A percentile compares a stretch with the other conserved stretches of the same genome.
Conservation (phyloP, 352 stramenopile species). For the Globisporangium carolinianum region DNA sequence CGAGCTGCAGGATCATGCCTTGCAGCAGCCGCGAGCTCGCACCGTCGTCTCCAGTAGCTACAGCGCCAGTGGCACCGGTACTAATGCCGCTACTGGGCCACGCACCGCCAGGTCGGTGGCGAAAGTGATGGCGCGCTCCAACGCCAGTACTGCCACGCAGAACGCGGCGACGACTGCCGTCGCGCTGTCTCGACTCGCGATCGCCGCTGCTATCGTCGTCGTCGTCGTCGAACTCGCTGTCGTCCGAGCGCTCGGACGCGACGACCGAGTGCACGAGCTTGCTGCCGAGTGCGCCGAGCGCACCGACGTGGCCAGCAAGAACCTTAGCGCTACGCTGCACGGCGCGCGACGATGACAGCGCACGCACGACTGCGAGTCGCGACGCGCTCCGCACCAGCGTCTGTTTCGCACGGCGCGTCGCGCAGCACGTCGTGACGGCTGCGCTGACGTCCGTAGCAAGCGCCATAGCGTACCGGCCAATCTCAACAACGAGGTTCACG, state of each 20-base stretch:
- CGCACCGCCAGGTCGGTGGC: too few relatives aligned
- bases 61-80: neutral
- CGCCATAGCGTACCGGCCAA: conserved; percentile 12
- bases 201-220: neutral
- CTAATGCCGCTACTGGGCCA: neutral
- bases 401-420: neutral
- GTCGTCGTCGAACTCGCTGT: conserved; percentile 1
- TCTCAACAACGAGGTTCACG: conserved; percentile 21
- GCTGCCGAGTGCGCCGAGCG: conserved; percentile 14
- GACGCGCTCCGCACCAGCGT: conserved; percentile 3
- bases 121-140: too few relatives aligned
- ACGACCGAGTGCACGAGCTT: conserved; percentile 19
- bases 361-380: conserved; percentile 17
- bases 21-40: conserved; percentile 31
- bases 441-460: conserved; percentile 6
- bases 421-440: neutral
- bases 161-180: too few relatives aligned
- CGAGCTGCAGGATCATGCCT: conserved; percentile 51
- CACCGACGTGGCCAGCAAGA: conserved; percentile 15
- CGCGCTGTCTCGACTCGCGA: neutral
- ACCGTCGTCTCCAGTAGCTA: conserved; percentile 2
- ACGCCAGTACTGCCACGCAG: neutral
- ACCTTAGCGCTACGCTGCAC: conserved; percentile 14
- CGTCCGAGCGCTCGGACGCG: neutral
- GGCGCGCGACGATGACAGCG: conserved; percentile 11